Percentiles rank a stretch among this genome's conserved stretches.
Conservation (phyloP, 371 early-diverging fungal species). For the Basidiobolus meristosporus region DNA sequence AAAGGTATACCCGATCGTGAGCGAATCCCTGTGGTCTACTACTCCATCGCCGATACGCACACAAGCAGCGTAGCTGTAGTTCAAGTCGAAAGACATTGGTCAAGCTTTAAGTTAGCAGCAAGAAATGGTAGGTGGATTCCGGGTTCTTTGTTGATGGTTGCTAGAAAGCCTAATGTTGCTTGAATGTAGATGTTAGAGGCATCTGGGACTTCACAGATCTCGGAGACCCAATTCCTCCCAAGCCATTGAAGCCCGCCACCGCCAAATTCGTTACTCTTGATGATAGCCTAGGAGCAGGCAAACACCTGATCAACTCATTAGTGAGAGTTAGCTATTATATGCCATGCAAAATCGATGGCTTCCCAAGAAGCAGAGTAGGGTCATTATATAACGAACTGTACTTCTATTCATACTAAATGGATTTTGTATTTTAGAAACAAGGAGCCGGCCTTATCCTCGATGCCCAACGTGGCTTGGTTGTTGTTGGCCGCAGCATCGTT, state of each 20-base stretch:
- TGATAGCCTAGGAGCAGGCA: constrained; percentile 28
- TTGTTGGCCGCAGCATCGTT: constrained; percentile 46
- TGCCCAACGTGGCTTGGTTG: constrained; percentile 41
- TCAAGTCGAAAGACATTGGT: constrained; percentile 64
- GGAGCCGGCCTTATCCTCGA: constrained; percentile 63
- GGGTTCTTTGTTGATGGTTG: background rate
- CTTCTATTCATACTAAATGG: too few relatives aligned
- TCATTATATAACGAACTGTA: too few relatives aligned
- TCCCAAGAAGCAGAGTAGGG: constrained; percentile 29
- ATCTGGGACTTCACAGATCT: constrained; percentile 46
- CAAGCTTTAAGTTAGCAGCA: constrained; percentile 45
- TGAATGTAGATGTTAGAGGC: constrained; percentile 16
- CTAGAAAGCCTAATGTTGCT: background rate
- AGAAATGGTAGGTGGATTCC: constrained; percentile 35
- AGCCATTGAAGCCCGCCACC: constrained; percentile 26
- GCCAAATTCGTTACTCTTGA: constrained; percentile 30
- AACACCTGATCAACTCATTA: constrained; percentile 32
- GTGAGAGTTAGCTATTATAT: constrained; percentile 42
- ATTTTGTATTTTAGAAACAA: constrained; percentile 13
- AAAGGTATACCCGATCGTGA: constrained; percentile 49
- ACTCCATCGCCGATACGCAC: constrained; percentile 60
- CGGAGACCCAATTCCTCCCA: constrained; percentile 18
- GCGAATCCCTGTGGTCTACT: constrained; percentile 61
- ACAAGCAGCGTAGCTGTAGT: constrained; percentile 49
- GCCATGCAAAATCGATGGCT: constrained; percentile 44